phyloP scores from a whole-genome alignment of 805 yeast genomes.

The Kluyveromyces nonfermentans region DNA sequence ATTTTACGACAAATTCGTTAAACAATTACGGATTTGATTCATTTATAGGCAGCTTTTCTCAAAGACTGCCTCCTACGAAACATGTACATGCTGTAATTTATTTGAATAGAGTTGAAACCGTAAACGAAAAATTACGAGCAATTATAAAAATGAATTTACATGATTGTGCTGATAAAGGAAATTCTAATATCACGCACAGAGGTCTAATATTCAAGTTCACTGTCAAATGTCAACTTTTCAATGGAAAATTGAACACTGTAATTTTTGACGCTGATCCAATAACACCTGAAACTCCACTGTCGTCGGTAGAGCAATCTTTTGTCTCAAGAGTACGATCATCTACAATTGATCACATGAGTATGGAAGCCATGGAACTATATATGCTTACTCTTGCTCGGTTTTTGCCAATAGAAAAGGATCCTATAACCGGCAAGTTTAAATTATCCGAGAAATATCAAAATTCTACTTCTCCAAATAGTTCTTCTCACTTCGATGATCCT shows the following conservation, averaged over 20 bases:
- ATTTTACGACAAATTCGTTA: conserved; percentile 17
- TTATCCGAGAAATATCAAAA: neutral
- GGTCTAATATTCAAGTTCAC: conserved; percentile 21
- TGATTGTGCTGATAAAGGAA: conserved; percentile 6
- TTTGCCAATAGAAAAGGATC: neutral
- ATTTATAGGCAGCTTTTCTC: conserved; percentile 14
- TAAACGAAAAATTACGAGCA: conserved; percentile 7
- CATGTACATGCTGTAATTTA: conserved; percentile 11
- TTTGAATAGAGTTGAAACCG: conserved; percentile 10
- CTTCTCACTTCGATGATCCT: neutral
- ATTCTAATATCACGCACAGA: conserved; percentile 15
- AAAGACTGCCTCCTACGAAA: conserved; percentile 9
- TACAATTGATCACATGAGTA: neutral
- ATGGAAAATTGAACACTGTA: conserved; percentile 17
- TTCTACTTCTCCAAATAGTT: neutral
- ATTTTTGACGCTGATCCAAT: conserved; percentile 14
- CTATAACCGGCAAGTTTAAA: neutral
- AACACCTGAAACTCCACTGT: conserved; percentile 3
- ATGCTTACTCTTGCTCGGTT: conserved; percentile 1
- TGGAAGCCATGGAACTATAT: neutral
- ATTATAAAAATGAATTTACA: conserved; percentile 2
- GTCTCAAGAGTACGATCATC: conserved; percentile 5
- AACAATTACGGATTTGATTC: conserved; percentile 16
- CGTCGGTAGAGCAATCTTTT: neutral
- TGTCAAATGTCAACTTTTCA: conserved; percentile 13